phyloP scores from a whole-genome alignment of 805 yeast genomes.

The Zygoascus bituminiphila region DNA sequence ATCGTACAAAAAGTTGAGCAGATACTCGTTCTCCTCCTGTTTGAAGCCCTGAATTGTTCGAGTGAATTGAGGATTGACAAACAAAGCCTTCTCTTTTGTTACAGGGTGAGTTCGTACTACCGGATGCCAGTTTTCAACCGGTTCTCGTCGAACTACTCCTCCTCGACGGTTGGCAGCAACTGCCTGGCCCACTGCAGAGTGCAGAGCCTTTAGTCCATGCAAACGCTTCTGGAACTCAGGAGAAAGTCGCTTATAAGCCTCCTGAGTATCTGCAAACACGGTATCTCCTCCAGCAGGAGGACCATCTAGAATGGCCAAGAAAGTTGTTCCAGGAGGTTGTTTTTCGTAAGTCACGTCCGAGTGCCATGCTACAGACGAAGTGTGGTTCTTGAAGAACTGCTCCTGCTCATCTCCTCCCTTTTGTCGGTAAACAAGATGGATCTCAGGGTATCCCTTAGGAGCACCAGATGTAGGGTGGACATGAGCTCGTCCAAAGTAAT shows the following conservation, averaged over 20 bases:
- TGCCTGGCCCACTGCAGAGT: conserved; percentile 51
- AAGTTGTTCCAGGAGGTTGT: conserved; percentile 65
- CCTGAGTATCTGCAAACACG: conserved; percentile 61
- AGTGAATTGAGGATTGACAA: conserved; percentile 48
- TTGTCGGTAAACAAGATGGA: conserved; percentile 53
- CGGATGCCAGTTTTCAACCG: conserved; percentile 47
- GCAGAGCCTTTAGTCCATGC: conserved; percentile 54
- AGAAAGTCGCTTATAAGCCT: conserved; percentile 64
- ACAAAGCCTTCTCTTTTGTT: conserved; percentile 49
- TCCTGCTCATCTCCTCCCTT: conserved; percentile 24
- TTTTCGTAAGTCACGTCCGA: conserved; percentile 67
- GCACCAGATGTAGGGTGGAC: conserved; percentile 71
- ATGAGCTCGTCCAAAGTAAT: conserved; percentile 62
- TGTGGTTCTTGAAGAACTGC: conserved; percentile 23
- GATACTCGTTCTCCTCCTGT: conserved; percentile 50
- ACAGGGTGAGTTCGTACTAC: conserved; percentile 54
- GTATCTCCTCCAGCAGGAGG: conserved; percentile 71
- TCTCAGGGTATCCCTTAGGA: conserved; percentile 48
- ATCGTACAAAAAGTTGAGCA: conserved; percentile 39
- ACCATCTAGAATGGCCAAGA: conserved; percentile 52
- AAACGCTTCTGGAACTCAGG: conserved; percentile 53
- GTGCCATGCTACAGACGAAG: conserved; percentile 44
- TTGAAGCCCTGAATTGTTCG: conserved; percentile 58
- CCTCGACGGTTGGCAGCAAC: conserved; percentile 29
- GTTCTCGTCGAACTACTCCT: conserved; percentile 37